Evolutionary conservation across 2,329 filamentous ascomycete species (phyloP), one percentile per base, ranked within the genome.

Genomic region (Stagonosporopsis tanaceti): DNA sequence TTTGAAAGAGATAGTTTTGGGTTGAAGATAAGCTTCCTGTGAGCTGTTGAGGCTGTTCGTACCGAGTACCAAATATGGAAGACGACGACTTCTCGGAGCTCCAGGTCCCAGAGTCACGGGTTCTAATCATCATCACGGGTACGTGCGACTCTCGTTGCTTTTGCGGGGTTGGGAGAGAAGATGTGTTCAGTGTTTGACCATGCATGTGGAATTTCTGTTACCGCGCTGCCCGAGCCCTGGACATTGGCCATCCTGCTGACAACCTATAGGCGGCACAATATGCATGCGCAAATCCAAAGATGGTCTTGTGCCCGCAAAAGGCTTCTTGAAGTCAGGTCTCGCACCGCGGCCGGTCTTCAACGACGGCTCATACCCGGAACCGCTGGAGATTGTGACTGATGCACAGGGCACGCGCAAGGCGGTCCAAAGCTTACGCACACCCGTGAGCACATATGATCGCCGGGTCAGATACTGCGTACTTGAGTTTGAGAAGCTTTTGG

Each of bases 91-190:
- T 57, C 39, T 51, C 67, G 22, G 74, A 76, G 57, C 50, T 75
- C 7, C 71, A 75, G 57, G 64, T 73, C 32, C 89, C 89, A 11
- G 92, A 96, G 75, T 92, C 91, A 24, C 84, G 91, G 57, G 90
- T 97, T 12, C 82, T 97, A 63, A 90, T 97, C 69, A 91, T 97
- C 76, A 94, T 96, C 81, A 97, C 93, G 12, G 93, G 91, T 73
- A 79, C 75, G 52, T 79, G 32, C 12, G 4, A 20, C 32, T 32
- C 39, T 30, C 17, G 20, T 12, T 28, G 2, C 35, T 25, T 28
- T n/a, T 22, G 22, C 22, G 12, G 2, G 1, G 15, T 14, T 34
- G 17, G 25, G 8, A 7, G 11, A 12, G 15, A 17, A 3, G 40
- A 17, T 1, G 6, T 28, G 15, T 6, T 12, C 14, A 8, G 12